phyloP scores from a whole-genome alignment of 75 land plant species.

The Pinus taeda region DNA sequence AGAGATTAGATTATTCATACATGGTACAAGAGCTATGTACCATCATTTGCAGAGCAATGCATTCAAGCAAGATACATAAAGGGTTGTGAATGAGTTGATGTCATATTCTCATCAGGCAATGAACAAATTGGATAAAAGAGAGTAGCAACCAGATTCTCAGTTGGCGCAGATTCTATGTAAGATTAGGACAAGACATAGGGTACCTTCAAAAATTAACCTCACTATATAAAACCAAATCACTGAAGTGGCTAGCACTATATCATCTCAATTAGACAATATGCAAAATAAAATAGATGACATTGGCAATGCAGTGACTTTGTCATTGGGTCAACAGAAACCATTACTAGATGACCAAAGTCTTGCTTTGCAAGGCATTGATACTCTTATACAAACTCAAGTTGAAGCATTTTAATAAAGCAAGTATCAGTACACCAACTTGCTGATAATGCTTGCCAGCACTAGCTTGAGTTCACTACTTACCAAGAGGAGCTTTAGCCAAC shows the following conservation, averaged over 20 bases:
- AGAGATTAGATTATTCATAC: too few species aligned
- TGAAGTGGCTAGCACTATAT: constrained; percentile 37
- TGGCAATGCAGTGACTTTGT: constrained; percentile 42
- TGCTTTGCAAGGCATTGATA: constrained; percentile 54
- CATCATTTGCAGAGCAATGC: too few species aligned
- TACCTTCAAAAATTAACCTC: constrained; percentile 11
- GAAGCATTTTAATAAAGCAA: constrained; percentile 74
- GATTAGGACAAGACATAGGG: constrained; percentile 37
- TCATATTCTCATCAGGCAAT: constrained; percentile 47
- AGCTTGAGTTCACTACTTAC: constrained; percentile 54
- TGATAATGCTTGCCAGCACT: constrained; percentile 57
- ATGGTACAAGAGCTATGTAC: too few species aligned
- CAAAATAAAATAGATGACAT: constrained; percentile 66
- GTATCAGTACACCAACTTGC: constrained; percentile 49
- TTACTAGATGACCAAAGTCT: constrained; percentile 57
- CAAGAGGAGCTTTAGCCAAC: constrained; percentile 61
- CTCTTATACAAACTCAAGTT: constrained; percentile 49
- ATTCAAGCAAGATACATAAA: constrained; percentile 39
- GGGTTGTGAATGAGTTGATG: constrained; percentile 72
- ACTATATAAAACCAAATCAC: constrained; percentile 14
- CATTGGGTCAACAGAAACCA: constrained; percentile 58
- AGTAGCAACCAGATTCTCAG: constrained; percentile 31
- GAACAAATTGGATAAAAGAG: constrained; percentile 53
- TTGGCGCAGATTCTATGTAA: constrained; percentile 38
- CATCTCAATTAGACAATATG: constrained; percentile 43